Base-by-base conservation (phyloP, 306 rosid genomes). In the Pyrus betulifolia region DNA sequence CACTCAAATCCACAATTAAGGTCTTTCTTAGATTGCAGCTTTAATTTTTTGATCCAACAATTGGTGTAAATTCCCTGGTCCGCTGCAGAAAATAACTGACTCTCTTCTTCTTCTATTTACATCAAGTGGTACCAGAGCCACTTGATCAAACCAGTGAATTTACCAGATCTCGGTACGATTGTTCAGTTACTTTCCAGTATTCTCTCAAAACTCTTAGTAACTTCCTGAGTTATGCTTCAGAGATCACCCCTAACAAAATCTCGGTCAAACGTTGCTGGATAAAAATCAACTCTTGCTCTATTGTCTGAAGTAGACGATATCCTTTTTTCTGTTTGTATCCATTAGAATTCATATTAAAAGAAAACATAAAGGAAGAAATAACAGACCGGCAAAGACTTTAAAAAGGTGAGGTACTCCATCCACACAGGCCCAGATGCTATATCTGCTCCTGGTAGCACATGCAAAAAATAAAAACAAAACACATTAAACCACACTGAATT, bases 401-500 rank as follows among this genome's bases (percentile, higher is more conserved):
- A 82, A 79, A 94, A 92, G 76, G 93, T 44, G 67, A 94, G 88
- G 84, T 94, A 94, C 84, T 94, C 98, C 91, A 88, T 86, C 98
- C 98, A 94, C 59, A 94, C 90, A 22, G 98, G 98, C 64, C 98
- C 98, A 67, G 98, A 92, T 66, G 98, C 86, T 68, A 92, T 90
- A 82, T 94, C 98, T 38, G 85, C 87, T 85, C 98, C 98, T 94
- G 89, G 81, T 74, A 73, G 70, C 76, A 81, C 57, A 70, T 76
- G 63, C 74, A 73, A 35, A 76, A 77, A 44, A 44, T 44, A 44
- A 44, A 44, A 44, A 44, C 54, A 59, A 70, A 74, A 76, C 60
- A 76, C 60, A 40, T 76, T 46, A 73, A 63, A 74, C 23, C 51
- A 60, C 33, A 45, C 15, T 10, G 35, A 52, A 67, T n/a, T 44